phyloP scores from a whole-genome alignment of 176 grass and related monocot genomes.

The Oryza meridionalis region DNA sequence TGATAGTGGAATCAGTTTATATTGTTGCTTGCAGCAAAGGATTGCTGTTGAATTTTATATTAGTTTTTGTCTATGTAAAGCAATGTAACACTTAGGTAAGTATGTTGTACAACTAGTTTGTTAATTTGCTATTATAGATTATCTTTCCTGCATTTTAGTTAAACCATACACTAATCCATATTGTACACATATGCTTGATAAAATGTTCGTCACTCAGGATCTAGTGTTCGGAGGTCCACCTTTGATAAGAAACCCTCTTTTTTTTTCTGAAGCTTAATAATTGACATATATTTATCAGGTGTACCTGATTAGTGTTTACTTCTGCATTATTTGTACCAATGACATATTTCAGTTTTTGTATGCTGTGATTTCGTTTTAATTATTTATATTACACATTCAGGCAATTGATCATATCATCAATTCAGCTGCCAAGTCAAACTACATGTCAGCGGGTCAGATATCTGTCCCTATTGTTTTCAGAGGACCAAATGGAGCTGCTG shows the following conservation, averaged over 20 bases:
- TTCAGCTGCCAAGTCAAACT: slow-evolving; percentile 97
- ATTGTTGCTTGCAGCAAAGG: slow-evolving; percentile 9
- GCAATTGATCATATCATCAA: slow-evolving; percentile 99
- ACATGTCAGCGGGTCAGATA: slow-evolving; percentile 95
- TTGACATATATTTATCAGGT: not conserved
- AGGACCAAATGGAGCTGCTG: slow-evolving; percentile 91
- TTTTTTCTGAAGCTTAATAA: not conserved
- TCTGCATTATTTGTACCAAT: slow-evolving; percentile 8
- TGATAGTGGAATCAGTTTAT: not conserved
- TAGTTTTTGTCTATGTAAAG: slow-evolving; percentile 1
- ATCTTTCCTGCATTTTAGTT: not conserved
- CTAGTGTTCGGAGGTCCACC: not conserved
- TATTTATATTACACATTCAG: slow-evolving; percentile 48
- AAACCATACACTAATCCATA: not conserved
- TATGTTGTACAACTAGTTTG: not conserved
- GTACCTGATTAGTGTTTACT: not conserved
- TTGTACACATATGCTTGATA: slow-evolving; percentile 5
- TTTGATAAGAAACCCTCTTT: not conserved
- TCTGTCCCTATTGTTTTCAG: slow-evolving; percentile 93
- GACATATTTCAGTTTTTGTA: not conserved
- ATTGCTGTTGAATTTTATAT: not conserved
- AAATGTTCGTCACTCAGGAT: not conserved
- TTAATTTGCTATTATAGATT: slow-evolving; percentile 3
- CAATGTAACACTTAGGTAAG: not conserved
- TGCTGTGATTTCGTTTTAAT: not conserved